A percentile compares a stretch with the other conserved stretches of the same genome.
Evolutionary conservation across 1,284 basidiomycete genomes (phyloP).

Genomic region (Volvariella volvacea): DNA sequence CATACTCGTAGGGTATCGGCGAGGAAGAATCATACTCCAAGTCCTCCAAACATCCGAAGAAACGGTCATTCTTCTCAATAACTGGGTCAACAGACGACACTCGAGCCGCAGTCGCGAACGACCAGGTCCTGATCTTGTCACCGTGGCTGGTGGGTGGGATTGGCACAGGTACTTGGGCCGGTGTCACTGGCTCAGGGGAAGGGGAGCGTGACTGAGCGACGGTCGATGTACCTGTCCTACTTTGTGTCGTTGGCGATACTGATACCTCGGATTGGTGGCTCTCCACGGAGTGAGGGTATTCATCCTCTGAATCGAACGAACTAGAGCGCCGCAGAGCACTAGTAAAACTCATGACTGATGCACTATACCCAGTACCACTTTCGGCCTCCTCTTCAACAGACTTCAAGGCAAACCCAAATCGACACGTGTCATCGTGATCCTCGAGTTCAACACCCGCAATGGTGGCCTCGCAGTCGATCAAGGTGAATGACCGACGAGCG

Average conservation of each 20-base stretch:
- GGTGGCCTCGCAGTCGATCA: constrained; percentile 56
- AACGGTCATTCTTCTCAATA: constrained; percentile 42
- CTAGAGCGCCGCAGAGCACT: constrained; percentile 36
- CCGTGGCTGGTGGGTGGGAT: not conserved
- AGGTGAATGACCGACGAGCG: constrained; percentile 45
- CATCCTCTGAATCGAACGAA: constrained; percentile 51
- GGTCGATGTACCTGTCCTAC: constrained; percentile 10
- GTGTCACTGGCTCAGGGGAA: constrained; percentile 6
- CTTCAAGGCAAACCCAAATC: constrained; percentile 42
- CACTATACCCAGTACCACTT: constrained; percentile 53
- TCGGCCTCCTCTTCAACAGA: constrained; percentile 44
- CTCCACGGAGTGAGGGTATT: constrained; percentile 30
- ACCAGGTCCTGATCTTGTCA: constrained; percentile 45
- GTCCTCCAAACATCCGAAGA: constrained; percentile 71
- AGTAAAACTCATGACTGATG: constrained; percentile 41
- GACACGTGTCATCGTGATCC: constrained; percentile 33
- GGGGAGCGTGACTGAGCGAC: constrained; percentile 9
- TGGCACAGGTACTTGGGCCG: not conserved
- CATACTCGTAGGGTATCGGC: constrained; percentile 33
- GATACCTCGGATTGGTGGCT: constrained; percentile 23
- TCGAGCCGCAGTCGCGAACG: constrained; percentile 47
- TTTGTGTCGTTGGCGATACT: constrained; percentile 14
- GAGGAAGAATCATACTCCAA: constrained; percentile 29
- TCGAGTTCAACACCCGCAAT: constrained; percentile 63
- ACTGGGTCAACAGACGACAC: constrained; percentile 4